A percentile compares a stretch with the other conserved stretches of the same genome.
These are phyloP conservation scores for Neurospora africana DNA, from an alignment of 495 filamentous ascomycete species.

Conservation along the genomic window DNA sequence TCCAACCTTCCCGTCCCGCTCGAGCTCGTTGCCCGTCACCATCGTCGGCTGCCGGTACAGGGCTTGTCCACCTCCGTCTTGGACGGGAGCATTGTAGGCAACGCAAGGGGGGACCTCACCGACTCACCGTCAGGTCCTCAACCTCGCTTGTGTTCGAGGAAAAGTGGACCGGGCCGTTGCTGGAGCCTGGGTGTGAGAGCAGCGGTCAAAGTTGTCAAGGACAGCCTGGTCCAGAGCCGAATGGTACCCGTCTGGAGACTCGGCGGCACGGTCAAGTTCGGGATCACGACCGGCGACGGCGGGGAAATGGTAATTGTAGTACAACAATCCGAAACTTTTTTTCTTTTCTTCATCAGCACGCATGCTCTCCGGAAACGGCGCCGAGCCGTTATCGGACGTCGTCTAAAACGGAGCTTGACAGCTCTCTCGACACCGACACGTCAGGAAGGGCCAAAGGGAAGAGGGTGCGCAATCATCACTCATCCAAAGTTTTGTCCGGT, in stretches of 20 bases:
- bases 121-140: neutral
- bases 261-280: neutral
- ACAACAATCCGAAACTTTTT: neutral
- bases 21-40: neutral
- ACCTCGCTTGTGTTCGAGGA: constrained; percentile 7
- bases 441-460: neutral
- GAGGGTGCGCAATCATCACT: neutral
- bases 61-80: neutral
- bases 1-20: neutral
- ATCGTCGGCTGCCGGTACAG: neutral
- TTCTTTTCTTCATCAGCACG: neutral
- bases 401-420: neutral
- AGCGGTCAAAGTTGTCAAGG: neutral
- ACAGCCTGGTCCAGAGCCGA: neutral
- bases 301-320: neutral
- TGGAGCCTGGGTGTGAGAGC: neutral
- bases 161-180: neutral
- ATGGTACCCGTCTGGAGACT: neutral
- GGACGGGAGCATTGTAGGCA: neutral
- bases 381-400: neutral
- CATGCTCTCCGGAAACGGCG: neutral
- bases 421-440: neutral
- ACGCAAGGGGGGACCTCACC: neutral
- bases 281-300: neutral
- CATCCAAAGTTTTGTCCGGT: neutral